Evolutionary conservation across 495 filamentous ascomycete genomes (phyloP).

Genomic region (Tirmania nivea): DNA sequence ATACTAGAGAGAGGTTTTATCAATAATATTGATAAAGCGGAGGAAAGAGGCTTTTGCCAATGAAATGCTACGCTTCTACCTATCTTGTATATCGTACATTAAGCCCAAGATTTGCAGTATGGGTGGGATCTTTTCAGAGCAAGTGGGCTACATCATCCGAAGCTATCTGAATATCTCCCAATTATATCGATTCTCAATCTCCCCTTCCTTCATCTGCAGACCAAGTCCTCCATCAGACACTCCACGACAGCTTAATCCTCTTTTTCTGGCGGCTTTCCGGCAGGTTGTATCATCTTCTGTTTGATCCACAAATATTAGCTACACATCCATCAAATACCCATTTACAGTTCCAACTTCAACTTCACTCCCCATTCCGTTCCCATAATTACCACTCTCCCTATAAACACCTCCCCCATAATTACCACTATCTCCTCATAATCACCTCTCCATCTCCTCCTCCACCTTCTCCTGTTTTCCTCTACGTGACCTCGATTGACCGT

Average conservation of each 20-base stretch:
- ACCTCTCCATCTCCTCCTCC: neutral
- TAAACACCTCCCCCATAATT: neutral
- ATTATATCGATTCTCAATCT: no score
- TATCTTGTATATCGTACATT: no score
- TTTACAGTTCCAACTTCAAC: neutral
- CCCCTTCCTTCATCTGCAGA: neutral
- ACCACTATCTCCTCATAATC: neutral
- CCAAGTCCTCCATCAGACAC: neutral
- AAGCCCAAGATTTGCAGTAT: no score
- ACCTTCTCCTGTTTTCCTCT: neutral
- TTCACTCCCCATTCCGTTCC: neutral
- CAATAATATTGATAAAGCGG: no score
- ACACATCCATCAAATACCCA: slow-evolving; percentile 2
- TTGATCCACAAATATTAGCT: neutral
- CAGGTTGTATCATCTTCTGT: slow-evolving; percentile 76
- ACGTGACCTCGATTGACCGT: neutral
- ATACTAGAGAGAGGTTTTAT: no score
- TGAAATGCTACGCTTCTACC: no score
- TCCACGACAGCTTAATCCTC: slow-evolving; percentile 21
- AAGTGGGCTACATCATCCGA: no score
- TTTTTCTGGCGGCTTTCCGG: slow-evolving; percentile 56
- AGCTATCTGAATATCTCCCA: no score
- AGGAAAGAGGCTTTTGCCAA: no score
- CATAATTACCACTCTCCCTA: neutral
- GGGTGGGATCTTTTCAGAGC: no score